Percentiles rank a stretch among this genome's conserved stretches.
phyloP scores from a whole-genome alignment of 441 rosid genomes.

The Sinapis alba region DNA sequence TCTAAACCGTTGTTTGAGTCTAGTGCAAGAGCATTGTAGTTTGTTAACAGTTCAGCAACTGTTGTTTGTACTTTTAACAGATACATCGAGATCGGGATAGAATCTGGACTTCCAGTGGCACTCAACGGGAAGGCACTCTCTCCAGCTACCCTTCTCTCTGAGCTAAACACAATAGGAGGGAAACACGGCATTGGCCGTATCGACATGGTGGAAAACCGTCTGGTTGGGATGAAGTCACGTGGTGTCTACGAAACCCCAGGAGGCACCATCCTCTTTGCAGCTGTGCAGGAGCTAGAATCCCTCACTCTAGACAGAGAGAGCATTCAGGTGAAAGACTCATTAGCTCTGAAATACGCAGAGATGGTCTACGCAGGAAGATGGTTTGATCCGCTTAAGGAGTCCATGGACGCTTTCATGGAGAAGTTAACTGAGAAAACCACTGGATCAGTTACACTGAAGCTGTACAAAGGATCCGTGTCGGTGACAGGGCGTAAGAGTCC shows the following conservation, averaged over 20 bases:
- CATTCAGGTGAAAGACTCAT: slow-evolving; percentile 75
- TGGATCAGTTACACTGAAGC: slow-evolving; percentile 72
- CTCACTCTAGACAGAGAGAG: slow-evolving; percentile 85
- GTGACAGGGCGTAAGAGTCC: slow-evolving; percentile 74
- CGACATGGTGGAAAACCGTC: slow-evolving; percentile 93
- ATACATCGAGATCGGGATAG: slow-evolving; percentile 72
- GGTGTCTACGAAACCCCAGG: slow-evolving; percentile 99
- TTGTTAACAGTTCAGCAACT: background rate
- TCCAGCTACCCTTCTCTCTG: slow-evolving; percentile 78
- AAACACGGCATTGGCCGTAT: slow-evolving; percentile 85
- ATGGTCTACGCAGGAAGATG: slow-evolving; percentile 94
- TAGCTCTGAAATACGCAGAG: slow-evolving; percentile 89
- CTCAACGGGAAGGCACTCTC: slow-evolving; percentile 72
- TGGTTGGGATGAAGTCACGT: slow-evolving; percentile 98
- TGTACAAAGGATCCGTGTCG: slow-evolving; percentile 75
- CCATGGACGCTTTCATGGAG: slow-evolving; percentile 90
- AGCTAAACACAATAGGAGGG: slow-evolving; percentile 81
- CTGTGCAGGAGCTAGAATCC: slow-evolving; percentile 78
- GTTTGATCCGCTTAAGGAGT: slow-evolving; percentile 87
- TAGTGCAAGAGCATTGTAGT: background rate
- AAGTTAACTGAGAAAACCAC: slow-evolving; percentile 72
- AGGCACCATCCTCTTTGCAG: slow-evolving; percentile 80
- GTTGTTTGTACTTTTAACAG: slow-evolving; percentile 40
- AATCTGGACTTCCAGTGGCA: slow-evolving; percentile 76
- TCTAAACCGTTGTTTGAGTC: slow-evolving; percentile 4